These are phyloP conservation scores for Leucocoprinus leucothites DNA, from an alignment of 768 basidiomycete species.

Conservation along the genomic window DNA sequence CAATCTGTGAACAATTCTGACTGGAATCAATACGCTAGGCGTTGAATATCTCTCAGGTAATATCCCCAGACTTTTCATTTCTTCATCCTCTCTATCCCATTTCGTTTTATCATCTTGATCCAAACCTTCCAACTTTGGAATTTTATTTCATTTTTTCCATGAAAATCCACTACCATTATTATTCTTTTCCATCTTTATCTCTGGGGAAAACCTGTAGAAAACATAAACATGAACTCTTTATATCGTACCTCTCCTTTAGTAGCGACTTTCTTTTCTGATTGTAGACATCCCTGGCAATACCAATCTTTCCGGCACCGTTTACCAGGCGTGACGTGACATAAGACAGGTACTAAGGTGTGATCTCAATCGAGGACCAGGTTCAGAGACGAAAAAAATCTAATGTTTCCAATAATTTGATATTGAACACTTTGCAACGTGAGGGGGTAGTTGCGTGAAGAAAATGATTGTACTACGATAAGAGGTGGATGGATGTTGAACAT, in stretches of 20 bases:
- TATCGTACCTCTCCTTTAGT: constrained; percentile 4
- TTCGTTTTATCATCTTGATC: constrained; percentile 2
- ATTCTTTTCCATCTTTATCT: background rate
- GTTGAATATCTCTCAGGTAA: constrained; percentile 22
- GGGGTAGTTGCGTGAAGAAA: background rate
- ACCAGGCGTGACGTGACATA: background rate
- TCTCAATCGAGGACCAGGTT: too few species aligned
- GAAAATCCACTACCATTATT: background rate
- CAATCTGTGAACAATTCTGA: constrained; percentile 21
- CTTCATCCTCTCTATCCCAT: background rate
- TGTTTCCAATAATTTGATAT: background rate
- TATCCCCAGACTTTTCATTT: background rate
- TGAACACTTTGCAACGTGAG: background rate
- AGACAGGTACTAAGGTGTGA: too few species aligned
- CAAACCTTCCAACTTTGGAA: background rate
- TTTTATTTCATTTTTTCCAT: background rate
- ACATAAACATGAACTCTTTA: background rate
- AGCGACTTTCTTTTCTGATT: background rate
- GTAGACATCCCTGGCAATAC: background rate
- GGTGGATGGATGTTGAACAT: background rate
- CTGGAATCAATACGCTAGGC: constrained; percentile 37
- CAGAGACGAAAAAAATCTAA: too few species aligned
- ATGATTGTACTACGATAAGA: background rate
- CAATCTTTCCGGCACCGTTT: background rate
- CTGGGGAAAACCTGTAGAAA: constrained; percentile 1